Evolutionary conservation across 495 filamentous ascomycete genomes (phyloP), one percentile per base, ranked within the genome.

Genomic region (Aspergillus indologenus): DNA sequence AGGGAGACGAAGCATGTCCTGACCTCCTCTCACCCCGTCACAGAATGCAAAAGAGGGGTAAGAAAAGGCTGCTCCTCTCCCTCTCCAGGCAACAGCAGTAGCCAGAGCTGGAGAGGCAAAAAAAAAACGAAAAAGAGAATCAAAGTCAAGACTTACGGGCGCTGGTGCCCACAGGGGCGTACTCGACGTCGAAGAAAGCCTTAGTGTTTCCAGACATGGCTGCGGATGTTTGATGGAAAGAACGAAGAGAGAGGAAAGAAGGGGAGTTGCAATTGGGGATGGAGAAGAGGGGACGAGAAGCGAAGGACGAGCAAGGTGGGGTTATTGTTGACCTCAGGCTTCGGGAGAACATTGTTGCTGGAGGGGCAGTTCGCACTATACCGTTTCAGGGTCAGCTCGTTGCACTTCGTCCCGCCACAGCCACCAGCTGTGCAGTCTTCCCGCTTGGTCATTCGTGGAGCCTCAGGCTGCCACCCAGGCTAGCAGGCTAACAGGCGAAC

Each of bases 141-240:
- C 40, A 45, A 29, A 46, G 49, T n/a, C n/a, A n/a, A n/a, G 42
- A 74, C 87, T 83, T 85, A 91, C 87, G 79, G 62, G 85, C 70
- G 22, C 84, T 81, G 63, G 84, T 66, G 52, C 79, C 79, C 45
- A 71, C 70, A 60, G 85, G 88, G 63, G 79, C 68, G 57, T 82
- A 81, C 76, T 80, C 75, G 47, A 88, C 64, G 58, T 87, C 85
- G 77, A 90, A 90, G 74, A 75, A 90, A 61, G 73, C 79, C 72
- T 87, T 81, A 75, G 84, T 78, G 60, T 74, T 65, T 54, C 43
- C 51, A 57, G 79, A 71, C 89, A 91, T 91, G 71, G 73, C 81
- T 71, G 81, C 72, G 66, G 83, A 65, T 61, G 87, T 81, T 68
- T 85, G 75, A 67, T 82, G 81, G 74, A 90, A 91, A 63, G 75